Percentiles rank a stretch among this genome's conserved stretches.
Evolutionary conservation across 768 basidiomycete species (phyloP).

Genomic region (Candolleomyces eurysporus): DNA sequence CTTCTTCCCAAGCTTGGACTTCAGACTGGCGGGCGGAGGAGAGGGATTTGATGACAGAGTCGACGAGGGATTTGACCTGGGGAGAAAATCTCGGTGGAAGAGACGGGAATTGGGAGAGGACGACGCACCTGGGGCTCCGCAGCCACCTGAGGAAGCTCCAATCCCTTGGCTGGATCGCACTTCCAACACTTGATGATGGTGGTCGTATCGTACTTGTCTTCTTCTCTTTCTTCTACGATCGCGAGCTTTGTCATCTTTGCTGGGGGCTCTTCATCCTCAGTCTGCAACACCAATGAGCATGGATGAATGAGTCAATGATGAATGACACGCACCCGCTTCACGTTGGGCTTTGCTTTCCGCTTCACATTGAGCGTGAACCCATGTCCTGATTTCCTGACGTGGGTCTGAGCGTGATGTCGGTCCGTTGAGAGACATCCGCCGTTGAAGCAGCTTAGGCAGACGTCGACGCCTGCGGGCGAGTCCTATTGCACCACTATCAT

Average conservation of each 20-base stretch:
- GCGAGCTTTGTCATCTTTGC: slow-evolving; percentile 88
- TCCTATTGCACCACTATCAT: slow-evolving; percentile 76
- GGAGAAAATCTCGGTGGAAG: no score
- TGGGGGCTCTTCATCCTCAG: slow-evolving; percentile 78
- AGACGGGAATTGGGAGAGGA: no score
- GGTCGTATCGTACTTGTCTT: slow-evolving; percentile 77
- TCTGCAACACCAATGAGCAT: slow-evolving; percentile 24
- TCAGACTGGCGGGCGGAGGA: slow-evolving; percentile 92
- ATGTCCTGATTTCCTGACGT: slow-evolving; percentile 73
- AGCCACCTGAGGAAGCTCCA: slow-evolving; percentile 39
- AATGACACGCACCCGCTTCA: slow-evolving; percentile 56
- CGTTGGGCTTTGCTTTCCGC: slow-evolving; percentile 61
- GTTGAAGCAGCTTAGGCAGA: slow-evolving; percentile 93
- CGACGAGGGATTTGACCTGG: slow-evolving; percentile 55
- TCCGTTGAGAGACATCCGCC: slow-evolving; percentile 72
- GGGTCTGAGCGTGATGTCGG: slow-evolving; percentile 72
- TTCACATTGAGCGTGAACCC: slow-evolving; percentile 77
- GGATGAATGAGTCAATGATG: neutral
- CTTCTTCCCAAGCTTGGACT: slow-evolving; percentile 98
- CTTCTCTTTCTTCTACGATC: slow-evolving; percentile 81
- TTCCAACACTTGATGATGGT: slow-evolving; percentile 75
- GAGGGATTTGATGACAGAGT: slow-evolving; percentile 73
- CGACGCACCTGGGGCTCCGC: slow-evolving; percentile 30
- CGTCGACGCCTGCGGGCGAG: slow-evolving; percentile 71
- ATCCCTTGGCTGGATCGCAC: slow-evolving; percentile 54